Conservation (phyloP, 1,284 basidiomycete genomes). For the Meira nashicola region DNA sequence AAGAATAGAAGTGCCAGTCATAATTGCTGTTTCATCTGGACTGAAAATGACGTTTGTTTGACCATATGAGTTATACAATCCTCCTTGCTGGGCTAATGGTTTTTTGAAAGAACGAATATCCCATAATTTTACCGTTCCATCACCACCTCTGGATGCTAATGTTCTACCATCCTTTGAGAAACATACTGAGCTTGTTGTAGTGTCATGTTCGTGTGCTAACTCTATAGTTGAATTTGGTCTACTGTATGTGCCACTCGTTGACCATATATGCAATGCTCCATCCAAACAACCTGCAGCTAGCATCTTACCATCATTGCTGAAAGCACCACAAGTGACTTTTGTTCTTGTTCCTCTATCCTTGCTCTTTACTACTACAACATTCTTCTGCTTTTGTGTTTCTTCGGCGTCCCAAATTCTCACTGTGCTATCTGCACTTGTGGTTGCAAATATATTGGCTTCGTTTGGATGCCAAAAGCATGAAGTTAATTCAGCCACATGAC, state of each 20-base stretch:
- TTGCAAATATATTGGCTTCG: constrained; percentile 76
- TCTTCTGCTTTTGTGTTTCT: constrained; percentile 81
- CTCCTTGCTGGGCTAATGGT: constrained; percentile 65
- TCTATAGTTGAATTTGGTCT: constrained; percentile 79
- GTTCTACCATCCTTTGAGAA: constrained; percentile 78
- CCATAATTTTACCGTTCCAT: constrained; percentile 94
- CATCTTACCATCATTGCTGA: constrained; percentile 12
- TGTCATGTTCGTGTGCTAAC: constrained; percentile 74
- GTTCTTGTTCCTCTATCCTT: constrained; percentile 93
- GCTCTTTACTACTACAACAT: constrained; percentile 89
- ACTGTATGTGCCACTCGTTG: constrained; percentile 82
- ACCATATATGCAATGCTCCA: constrained; percentile 88
- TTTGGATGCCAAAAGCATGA: constrained; percentile 87
- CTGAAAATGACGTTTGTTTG: constrained; percentile 89
- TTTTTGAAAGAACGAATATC: constrained; percentile 82
- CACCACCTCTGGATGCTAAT: constrained; percentile 74
- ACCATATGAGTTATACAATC: constrained; percentile 73
- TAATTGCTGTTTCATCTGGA: constrained; percentile 76
- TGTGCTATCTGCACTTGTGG: constrained; percentile 88
- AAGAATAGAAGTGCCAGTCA: constrained; percentile 63
- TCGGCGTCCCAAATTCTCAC: constrained; percentile 94
- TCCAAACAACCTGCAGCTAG: constrained; percentile 69
- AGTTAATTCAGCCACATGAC: constrained; percentile 87
- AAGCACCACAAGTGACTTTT: constrained; percentile 66
- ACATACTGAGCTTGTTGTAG: constrained; percentile 74